phyloP scores from a whole-genome alignment of 2,329 filamentous ascomycete species.

The Ophiostoma ips region DNA sequence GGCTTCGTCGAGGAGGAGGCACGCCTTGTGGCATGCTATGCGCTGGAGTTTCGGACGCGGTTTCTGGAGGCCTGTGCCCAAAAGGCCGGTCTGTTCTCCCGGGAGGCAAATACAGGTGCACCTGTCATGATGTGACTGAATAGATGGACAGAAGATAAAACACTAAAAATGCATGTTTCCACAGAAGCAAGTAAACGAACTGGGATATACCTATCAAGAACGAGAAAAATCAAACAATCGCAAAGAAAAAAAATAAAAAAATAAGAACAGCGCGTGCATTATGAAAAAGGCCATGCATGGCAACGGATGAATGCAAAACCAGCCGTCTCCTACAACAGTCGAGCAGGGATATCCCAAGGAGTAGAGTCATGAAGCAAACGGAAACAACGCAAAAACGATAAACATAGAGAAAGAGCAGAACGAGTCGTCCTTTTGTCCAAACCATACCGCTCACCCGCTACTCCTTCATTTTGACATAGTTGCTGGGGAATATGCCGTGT shows the following conservation, averaged over 20 bases:
- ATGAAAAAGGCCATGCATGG: background rate
- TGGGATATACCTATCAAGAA: background rate
- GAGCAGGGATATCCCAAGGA: background rate
- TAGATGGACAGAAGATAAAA: too few relatives aligned
- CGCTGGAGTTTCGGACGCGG: constrained; percentile 3
- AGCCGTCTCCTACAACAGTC: background rate
- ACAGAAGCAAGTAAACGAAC: background rate
- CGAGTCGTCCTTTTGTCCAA: background rate
- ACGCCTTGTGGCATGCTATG: constrained; percentile 8
- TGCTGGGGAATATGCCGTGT: constrained; percentile 87
- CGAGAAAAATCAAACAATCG: background rate
- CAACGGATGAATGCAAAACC: background rate
- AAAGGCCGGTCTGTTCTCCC: background rate
- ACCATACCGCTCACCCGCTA: constrained; percentile 16
- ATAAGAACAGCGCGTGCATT: background rate
- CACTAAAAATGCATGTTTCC: too few relatives aligned
- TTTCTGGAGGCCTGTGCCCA: constrained; percentile 1
- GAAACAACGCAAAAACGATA: background rate
- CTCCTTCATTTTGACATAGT: constrained; percentile 55
- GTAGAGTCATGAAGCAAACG: background rate
- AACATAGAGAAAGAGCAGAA: background rate
- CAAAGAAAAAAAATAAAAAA: background rate
- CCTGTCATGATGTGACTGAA: too few relatives aligned
- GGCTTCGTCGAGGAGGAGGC: constrained; percentile 6
- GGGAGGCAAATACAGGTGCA: too few relatives aligned